Conservation (phyloP, 2,329 filamentous ascomycete genomes). For the Fusarium mundagurra region DNA sequence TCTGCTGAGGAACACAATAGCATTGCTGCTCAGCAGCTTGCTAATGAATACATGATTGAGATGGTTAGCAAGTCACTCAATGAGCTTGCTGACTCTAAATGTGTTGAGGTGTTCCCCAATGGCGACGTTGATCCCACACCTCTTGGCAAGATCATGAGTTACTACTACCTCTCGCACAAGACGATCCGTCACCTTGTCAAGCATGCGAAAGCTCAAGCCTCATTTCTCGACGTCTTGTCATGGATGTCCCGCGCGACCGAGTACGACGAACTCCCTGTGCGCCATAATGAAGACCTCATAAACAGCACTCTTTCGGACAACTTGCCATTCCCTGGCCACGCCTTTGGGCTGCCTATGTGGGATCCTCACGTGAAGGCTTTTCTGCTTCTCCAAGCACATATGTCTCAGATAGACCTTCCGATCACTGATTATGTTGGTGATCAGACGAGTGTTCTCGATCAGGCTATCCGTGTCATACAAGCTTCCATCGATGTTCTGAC, state of each 20-base stretch:
- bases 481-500: slow-evolving; percentile 93
- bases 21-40: slow-evolving; percentile 82
- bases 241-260: slow-evolving; percentile 96
- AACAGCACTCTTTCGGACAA: slow-evolving; percentile 89
- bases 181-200: slow-evolving; percentile 87
- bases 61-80: slow-evolving; percentile 88
- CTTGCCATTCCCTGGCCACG: slow-evolving; percentile 69
- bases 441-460: slow-evolving; percentile 88
- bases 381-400: slow-evolving; percentile 91
- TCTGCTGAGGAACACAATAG: slow-evolving; percentile 92
- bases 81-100: slow-evolving; percentile 85
- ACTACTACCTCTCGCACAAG: slow-evolving; percentile 97
- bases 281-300: slow-evolving; percentile 98
- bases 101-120: slow-evolving; percentile 83
- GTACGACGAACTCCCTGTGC: slow-evolving; percentile 96
- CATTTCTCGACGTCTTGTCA: slow-evolving; percentile 82
- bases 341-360: slow-evolving; percentile 89
- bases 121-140: slow-evolving; percentile 91
- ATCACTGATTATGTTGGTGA: slow-evolving; percentile 98
- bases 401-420: slow-evolving; percentile 90
- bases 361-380: slow-evolving; percentile 98
- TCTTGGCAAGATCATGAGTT: slow-evolving; percentile 98
- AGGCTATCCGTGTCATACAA: slow-evolving; percentile 96
- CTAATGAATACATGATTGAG: slow-evolving; percentile 93
- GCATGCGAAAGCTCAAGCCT: slow-evolving; percentile 78